These are phyloP conservation scores for Amauroascus niger DNA, from an alignment of 2,329 filamentous ascomycete species.

Conservation along the genomic window DNA sequence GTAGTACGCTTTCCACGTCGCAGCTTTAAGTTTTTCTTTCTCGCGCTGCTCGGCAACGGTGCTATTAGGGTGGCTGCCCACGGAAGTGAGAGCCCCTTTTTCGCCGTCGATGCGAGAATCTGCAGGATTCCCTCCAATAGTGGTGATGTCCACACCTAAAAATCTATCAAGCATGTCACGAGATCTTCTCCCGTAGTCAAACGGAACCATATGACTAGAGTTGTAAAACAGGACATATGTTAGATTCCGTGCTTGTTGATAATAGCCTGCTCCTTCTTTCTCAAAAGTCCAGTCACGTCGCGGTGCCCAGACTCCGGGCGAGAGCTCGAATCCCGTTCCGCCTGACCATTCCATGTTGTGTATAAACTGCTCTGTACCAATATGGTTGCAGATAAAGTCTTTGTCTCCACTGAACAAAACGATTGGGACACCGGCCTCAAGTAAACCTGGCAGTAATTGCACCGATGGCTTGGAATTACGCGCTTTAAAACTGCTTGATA, in stretches of 20 bases:
- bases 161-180: conserved; percentile 97
- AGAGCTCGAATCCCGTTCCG: conserved; percentile 79
- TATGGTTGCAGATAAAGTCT: conserved; percentile 93
- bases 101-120: conserved; percentile 80
- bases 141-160: conserved; percentile 82
- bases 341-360: conserved; percentile 86
- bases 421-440: conserved; percentile 62
- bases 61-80: conserved; percentile 62
- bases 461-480: conserved; percentile 63
- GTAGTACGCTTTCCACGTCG: conserved; percentile 81
- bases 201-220: conserved; percentile 95
- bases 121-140: conserved; percentile 68
- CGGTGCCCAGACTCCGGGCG: conserved; percentile 82
- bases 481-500: conserved; percentile 61
- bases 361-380: conserved; percentile 87
- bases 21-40: conserved; percentile 65
- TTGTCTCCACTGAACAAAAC: conserved; percentile 87
- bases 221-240: conserved; percentile 96
- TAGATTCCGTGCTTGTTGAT: conserved; percentile 87
- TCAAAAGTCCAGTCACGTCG: conserved; percentile 91
- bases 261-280: conserved; percentile 75
- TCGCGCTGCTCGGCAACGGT: conserved; percentile 58
- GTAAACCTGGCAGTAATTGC: conserved; percentile 63
- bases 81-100: conserved; percentile 65
- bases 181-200: conserved; percentile 74